Conservation (phyloP, 495 filamentous ascomycete species). For the Lophium mytilinum region DNA sequence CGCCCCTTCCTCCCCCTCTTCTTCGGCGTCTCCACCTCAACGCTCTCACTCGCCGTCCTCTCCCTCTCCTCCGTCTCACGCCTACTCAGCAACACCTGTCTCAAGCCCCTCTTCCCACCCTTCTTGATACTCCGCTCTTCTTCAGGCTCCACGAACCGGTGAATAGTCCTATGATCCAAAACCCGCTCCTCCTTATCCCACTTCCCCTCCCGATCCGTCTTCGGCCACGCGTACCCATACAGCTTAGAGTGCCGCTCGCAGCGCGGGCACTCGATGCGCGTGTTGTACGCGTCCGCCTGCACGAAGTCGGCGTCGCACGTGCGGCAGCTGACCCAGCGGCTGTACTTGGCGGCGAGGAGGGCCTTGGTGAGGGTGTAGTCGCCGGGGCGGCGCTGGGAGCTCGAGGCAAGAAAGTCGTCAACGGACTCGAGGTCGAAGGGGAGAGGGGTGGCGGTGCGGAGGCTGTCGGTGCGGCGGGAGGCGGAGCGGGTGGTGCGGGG, state of each 20-base stretch:
- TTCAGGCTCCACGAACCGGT: slow-evolving; percentile 35
- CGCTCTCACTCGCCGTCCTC: background rate
- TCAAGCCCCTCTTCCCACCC: slow-evolving; percentile 15
- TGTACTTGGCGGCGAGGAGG: slow-evolving; percentile 63
- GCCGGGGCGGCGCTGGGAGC: slow-evolving; percentile 27
- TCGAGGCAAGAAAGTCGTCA: slow-evolving; percentile 23
- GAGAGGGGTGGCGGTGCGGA: slow-evolving; percentile 29
- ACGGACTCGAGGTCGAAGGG: slow-evolving; percentile 32
- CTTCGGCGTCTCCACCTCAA: background rate
- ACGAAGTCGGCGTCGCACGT: slow-evolving; percentile 76
- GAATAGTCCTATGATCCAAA: slow-evolving; percentile 33
- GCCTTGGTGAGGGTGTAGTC: slow-evolving; percentile 53
- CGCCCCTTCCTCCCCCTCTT: background rate
- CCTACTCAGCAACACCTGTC: background rate
- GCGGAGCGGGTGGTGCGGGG: slow-evolving; percentile 16
- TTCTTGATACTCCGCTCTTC: slow-evolving; percentile 31
- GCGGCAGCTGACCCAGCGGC: slow-evolving; percentile 79
- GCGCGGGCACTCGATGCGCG: slow-evolving; percentile 73
- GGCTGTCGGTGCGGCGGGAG: slow-evolving; percentile 1
- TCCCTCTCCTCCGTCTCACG: slow-evolving; percentile 2
- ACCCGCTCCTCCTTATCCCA: slow-evolving; percentile 59
- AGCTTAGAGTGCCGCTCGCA: slow-evolving; percentile 94
- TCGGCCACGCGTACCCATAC: slow-evolving; percentile 92
- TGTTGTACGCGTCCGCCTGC: slow-evolving; percentile 77
- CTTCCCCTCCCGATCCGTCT: slow-evolving; percentile 70